Evolutionary conservation across 129 eudicot species (phyloP), one percentile per base, ranked within the genome.

Genomic region (Cynara cardunculus): DNA sequence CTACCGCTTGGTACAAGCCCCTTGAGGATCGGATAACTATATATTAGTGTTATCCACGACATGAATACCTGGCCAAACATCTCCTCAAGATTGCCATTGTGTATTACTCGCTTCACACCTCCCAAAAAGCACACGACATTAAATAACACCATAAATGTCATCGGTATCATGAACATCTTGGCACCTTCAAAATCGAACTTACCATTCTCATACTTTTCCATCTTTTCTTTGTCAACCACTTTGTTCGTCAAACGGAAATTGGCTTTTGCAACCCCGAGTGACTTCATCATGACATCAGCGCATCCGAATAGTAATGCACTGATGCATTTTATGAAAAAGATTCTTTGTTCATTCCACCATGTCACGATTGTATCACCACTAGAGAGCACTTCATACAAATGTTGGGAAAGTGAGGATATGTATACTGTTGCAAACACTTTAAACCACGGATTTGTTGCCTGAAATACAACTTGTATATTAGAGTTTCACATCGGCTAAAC

Each of bases 341-440:
- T 89, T 61, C 95, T 87, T 28, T 83, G 88, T 56, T 91, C 98
- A 46, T 91, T 89, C 98, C 94, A 91, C 92, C 91, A 87, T 84
- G 97, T 87, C 76, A 65, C 72, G 2, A 88, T 2, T 75, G 93
- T 64, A 19, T 94, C 96, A 0, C 90, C 93, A 0, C 83, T 86
- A 0, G 89, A 85, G 11, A 89, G 3, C 19, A 94, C 96, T 78
- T 91, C 93, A n/a, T 82, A 88, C 13, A 91, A 35, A 65, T 91
- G 92, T 49, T 88, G 93, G 19, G 61, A 18, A 11, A 86, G 77
- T 30, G 92, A 88, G 12, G 98, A 94, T 11, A 81, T 49, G n/a
- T 81, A 90, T 5, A 94, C 86, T 0, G 49, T 10, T 9, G 87
- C 88, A 72, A 91, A 94, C 37, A 53, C 85, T 18, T 71, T 76